Percentiles rank a stretch among this genome's conserved stretches.
Conservation (phyloP, 2,329 filamentous ascomycete genomes). For the Sarocladium strictum region DNA sequence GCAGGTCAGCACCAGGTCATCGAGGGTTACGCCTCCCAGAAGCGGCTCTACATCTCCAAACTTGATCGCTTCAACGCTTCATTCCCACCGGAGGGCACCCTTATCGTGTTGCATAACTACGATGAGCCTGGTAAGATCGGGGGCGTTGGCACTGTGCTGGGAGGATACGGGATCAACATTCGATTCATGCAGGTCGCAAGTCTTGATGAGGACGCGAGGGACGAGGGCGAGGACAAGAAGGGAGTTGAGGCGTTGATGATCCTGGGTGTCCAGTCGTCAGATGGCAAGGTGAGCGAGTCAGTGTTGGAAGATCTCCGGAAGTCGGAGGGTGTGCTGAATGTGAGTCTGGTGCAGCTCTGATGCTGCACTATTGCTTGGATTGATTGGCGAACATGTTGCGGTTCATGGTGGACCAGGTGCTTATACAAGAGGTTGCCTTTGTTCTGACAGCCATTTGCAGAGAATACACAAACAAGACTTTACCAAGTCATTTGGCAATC, state of each 20-base stretch:
- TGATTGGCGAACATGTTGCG: no score
- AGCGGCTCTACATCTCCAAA: slow-evolving; percentile 62
- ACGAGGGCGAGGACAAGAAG: slow-evolving; percentile 34
- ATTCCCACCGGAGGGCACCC: slow-evolving; percentile 66
- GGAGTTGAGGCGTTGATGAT: slow-evolving; percentile 71
- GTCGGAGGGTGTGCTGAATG: slow-evolving; percentile 49
- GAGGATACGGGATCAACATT: slow-evolving; percentile 68
- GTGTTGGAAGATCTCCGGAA: slow-evolving; percentile 42
- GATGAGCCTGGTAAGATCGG: slow-evolving; percentile 80
- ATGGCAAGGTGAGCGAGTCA: slow-evolving; percentile 51
- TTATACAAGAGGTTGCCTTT: no score
- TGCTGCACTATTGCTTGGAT: no score
- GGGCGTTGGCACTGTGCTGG: slow-evolving; percentile 65
- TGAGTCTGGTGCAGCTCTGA: slow-evolving; percentile 44
- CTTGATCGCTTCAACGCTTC: slow-evolving; percentile 68
- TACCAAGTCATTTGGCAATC: no score
- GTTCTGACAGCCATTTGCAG: no score
- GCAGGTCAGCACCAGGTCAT: slow-evolving; percentile 35
- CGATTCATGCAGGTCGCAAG: slow-evolving; percentile 70
- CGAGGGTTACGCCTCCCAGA: slow-evolving; percentile 61
- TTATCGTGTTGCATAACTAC: slow-evolving; percentile 77
- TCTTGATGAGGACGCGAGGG: slow-evolving; percentile 28
- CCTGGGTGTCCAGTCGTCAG: slow-evolving; percentile 47
- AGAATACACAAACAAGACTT: no score
- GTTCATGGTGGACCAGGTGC: background rate